These are phyloP conservation scores for Sphagnum fallax DNA, from an alignment of 228 moss, liverwort and hornwort species.

Conservation along the genomic window DNA sequence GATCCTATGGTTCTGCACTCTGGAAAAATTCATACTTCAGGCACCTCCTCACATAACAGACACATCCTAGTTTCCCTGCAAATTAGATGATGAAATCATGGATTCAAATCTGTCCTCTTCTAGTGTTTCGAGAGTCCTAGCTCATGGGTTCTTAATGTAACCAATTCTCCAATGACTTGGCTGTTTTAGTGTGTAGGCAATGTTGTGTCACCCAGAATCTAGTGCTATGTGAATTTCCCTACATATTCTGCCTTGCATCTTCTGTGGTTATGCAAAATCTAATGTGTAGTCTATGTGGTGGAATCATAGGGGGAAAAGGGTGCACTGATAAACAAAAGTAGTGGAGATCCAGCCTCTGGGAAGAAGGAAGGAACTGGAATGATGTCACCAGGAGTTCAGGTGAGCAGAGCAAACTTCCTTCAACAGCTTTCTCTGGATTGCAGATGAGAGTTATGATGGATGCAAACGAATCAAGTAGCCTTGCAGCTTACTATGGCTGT, in stretches of 20 bases:
- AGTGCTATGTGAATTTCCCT: conserved; percentile 2
- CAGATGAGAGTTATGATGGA: background rate
- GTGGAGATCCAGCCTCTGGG: conserved; percentile 60
- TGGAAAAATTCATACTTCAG: too few species aligned
- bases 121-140: background rate
- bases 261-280: too few species aligned
- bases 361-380: conserved; percentile 75
- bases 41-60: too few species aligned
- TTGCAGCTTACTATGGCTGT: too few species aligned
- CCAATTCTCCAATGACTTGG: background rate
- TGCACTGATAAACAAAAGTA: conserved; percentile 65
- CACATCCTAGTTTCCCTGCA: too few species aligned
- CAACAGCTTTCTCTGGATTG: background rate
- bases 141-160: background rate
- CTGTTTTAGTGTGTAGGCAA: background rate
- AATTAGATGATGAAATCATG: too few species aligned
- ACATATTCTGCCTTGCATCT: background rate
- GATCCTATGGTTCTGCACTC: too few species aligned
- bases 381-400: conserved; percentile 72
- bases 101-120: too few species aligned
- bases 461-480: background rate
- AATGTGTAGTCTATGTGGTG: background rate
- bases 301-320: conserved; percentile 48
- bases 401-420: conserved; percentile 5
- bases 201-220: background rate